Evolutionary conservation across 2,329 filamentous ascomycete species (phyloP).

Genomic region (Cercospora janseana): DNA sequence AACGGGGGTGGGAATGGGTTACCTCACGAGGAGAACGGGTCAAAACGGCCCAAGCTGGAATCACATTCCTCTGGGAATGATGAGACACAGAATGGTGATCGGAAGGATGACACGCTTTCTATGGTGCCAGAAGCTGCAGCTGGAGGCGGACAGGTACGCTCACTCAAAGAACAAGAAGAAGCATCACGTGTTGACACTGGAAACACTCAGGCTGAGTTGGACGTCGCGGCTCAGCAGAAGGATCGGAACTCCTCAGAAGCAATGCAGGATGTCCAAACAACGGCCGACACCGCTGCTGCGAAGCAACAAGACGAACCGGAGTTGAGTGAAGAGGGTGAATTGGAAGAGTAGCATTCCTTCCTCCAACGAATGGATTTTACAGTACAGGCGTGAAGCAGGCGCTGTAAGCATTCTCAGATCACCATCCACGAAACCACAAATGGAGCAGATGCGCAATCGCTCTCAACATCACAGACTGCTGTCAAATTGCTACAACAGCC

Average conservation of each 20-base stretch:
- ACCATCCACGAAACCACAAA: no score
- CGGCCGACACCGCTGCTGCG: slow-evolving; percentile 12
- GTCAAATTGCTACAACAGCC: no score
- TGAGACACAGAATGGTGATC: slow-evolving; percentile 1
- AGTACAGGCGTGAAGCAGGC: neutral
- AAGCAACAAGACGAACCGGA: slow-evolving; percentile 30
- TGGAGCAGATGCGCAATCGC: no score
- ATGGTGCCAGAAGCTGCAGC: slow-evolving; percentile 16
- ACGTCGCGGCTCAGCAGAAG: slow-evolving; percentile 19
- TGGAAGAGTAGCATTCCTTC: slow-evolving; percentile 42
- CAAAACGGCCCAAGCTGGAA: slow-evolving; percentile 26
- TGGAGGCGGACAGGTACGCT: slow-evolving; percentile 16
- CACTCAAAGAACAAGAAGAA: slow-evolving; percentile 28
- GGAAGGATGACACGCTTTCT: slow-evolving; percentile 9
- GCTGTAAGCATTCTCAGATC: no score
- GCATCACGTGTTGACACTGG: slow-evolving; percentile 31
- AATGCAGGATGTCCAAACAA: slow-evolving; percentile 8
- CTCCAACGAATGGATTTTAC: neutral
- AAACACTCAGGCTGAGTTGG: slow-evolving; percentile 29
- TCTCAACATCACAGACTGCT: no score
- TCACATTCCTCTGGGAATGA: slow-evolving; percentile 6
- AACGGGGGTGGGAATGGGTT: slow-evolving; percentile 27
- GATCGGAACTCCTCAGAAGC: slow-evolving; percentile 5
- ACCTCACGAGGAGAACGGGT: slow-evolving; percentile 25
- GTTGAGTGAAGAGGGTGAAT: slow-evolving; percentile 49